Base-by-base conservation (phyloP, 1,284 basidiomycete genomes). In the Leccinum angustisporum region DNA sequence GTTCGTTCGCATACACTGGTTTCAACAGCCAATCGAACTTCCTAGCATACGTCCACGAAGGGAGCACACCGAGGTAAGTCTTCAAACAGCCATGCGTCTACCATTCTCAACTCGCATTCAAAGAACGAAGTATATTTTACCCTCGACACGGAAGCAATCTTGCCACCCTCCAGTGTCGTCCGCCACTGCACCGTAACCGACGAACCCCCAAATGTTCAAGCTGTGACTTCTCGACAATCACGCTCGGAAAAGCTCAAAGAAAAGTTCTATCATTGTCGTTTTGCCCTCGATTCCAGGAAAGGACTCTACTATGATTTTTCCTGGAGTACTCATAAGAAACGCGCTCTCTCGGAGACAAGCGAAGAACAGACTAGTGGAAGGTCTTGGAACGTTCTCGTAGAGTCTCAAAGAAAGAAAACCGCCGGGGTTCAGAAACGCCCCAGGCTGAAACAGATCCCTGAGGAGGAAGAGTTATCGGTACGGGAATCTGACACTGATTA, bases 121-220 rank as follows among this genome's bases (percentile, higher is more conserved):
- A 60, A 90, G 90, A 86, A 88, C 64, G 88, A 91, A 72, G 79
- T 91, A 4, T 90, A 89, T 67, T 88, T 86, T 59, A 83, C 84
- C 16, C 73, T 90, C 18, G 68, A 78, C 31, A 78, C 79, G 1
- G 79, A 75, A 21, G 82, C 77, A 14, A 75, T 82, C 36, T 65
- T 88, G 7, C 74, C 78, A 16, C 81, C 87, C 5, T 78, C 79
- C 18, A 76, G 77, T 54, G 80, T 91, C 51, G 65, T 84, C 13
- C 74, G 77, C 13, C 81, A 73, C 53, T 91, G 89, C 68, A 72
- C 70, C 4, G 80, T 91, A 36, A 77, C 78, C 72, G 77, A 64
- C 62, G 64, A 50, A 34, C 65, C 11, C 65, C 72, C 63, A 21
- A 34, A 50, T n/a, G 59, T 65, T 30, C 65, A 46, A 30, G 67